Evolutionary conservation across 306 rosid species (phyloP).

Genomic region (Vicia villosa): DNA sequence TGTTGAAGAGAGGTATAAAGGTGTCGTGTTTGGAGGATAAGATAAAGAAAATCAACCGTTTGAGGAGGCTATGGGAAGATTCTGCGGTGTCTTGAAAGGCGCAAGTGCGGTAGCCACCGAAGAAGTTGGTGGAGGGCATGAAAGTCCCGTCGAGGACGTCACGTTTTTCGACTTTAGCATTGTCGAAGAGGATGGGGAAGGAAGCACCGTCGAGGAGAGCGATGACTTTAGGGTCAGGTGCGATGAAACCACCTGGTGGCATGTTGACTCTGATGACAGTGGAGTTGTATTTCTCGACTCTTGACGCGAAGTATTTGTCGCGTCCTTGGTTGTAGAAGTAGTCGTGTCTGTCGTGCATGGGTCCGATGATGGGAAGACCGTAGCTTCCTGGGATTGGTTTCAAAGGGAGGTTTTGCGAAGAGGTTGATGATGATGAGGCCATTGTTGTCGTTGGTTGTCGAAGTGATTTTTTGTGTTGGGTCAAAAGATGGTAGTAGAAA

Average conservation of each 20-base stretch:
- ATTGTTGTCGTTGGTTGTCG: too few species aligned
- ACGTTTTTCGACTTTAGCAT: constrained; percentile 59
- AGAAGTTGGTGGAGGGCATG: constrained; percentile 69
- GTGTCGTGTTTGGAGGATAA: constrained; percentile 49
- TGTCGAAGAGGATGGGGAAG: constrained; percentile 69
- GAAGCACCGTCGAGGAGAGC: constrained; percentile 64
- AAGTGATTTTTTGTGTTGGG: too few species aligned
- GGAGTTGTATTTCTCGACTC: constrained; percentile 52
- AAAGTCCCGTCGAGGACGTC: constrained; percentile 75
- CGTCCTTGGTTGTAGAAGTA: constrained; percentile 77
- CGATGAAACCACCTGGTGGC: constrained; percentile 79
- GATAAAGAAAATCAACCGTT: constrained; percentile 45
- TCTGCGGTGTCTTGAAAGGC: constrained; percentile 73
- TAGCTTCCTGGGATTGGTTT: constrained; percentile 61
- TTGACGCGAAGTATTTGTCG: constrained; percentile 51
- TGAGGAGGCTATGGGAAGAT: constrained; percentile 53
- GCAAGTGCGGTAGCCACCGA: constrained; percentile 71
- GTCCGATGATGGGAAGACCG: constrained; percentile 63
- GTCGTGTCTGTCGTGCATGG: constrained; percentile 60
- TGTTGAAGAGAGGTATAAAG: constrained; percentile 51
- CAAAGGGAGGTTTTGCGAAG: constrained; percentile 32
- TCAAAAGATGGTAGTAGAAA: not conserved
- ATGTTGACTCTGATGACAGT: constrained; percentile 72
- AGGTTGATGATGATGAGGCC: constrained; percentile 33
- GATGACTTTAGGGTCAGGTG: constrained; percentile 57